Percentiles rank a stretch among this genome's conserved stretches.
Conservation (phyloP, 257 asterid species). For the Jacaranda copaia region DNA sequence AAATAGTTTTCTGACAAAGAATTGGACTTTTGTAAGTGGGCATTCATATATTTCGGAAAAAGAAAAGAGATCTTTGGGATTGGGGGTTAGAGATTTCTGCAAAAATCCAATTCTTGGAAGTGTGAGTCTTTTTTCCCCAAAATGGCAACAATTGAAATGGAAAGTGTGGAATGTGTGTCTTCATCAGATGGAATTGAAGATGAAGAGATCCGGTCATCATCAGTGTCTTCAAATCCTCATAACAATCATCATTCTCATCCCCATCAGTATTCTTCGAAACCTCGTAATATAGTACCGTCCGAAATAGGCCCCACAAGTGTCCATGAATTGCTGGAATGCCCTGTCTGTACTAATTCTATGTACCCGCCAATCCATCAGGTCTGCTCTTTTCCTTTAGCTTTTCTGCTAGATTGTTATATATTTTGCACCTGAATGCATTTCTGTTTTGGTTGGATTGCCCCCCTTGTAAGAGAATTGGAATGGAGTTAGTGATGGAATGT, state of each 20-base stretch:
- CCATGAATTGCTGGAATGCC: slow-evolving; percentile 92
- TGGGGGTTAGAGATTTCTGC: slow-evolving; percentile 27
- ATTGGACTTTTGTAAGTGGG: neutral
- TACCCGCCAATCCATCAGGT: slow-evolving; percentile 97
- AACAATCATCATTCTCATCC: slow-evolving; percentile 37
- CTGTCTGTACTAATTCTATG: slow-evolving; percentile 92
- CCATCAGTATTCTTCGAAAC: slow-evolving; percentile 55
- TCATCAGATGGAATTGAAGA: slow-evolving; percentile 75
- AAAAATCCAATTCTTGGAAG: slow-evolving; percentile 24
- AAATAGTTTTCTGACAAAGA: slow-evolving; percentile 6
- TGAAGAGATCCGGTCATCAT: slow-evolving; percentile 73
- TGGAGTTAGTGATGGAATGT: slow-evolving; percentile 18
- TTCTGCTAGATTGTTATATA: neutral
- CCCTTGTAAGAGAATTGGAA: neutral
- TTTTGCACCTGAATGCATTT: neutral
- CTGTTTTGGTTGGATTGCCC: slow-evolving; percentile 17
- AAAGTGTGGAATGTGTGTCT: slow-evolving; percentile 75
- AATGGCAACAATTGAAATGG: slow-evolving; percentile 66
- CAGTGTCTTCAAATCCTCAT: slow-evolving; percentile 44
- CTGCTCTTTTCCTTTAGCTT: neutral
- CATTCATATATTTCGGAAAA: neutral
- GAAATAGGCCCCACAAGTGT: slow-evolving; percentile 73
- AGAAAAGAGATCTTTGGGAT: slow-evolving; percentile 33
- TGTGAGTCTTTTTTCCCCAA: neutral
- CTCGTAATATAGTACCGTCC: slow-evolving; percentile 49